Conservation (phyloP, 148 eudicot genomes). For the Arbutus unedo region DNA sequence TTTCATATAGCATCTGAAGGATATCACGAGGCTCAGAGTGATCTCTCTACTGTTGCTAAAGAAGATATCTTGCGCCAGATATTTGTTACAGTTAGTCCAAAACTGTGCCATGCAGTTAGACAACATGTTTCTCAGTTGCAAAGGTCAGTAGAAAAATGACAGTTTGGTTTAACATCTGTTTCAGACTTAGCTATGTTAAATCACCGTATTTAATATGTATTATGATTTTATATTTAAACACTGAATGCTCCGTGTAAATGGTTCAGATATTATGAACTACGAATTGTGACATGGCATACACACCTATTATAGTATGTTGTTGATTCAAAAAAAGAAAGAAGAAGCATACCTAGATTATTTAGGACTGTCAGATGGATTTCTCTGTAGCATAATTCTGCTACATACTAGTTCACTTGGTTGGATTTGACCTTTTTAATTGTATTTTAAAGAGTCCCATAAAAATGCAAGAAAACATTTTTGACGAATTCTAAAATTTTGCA, state of each 20-base stretch:
- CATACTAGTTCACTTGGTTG: neutral
- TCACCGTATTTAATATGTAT: neutral
- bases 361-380: neutral
- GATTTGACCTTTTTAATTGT: neutral
- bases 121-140: constrained; percentile 56
- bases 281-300: neutral
- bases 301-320: neutral
- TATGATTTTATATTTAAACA: neutral
- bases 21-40: constrained; percentile 14
- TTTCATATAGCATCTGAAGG: constrained; percentile 43
- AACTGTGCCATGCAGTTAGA: constrained; percentile 65
- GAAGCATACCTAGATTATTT: neutral
- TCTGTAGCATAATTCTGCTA: neutral
- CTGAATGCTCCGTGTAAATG: neutral
- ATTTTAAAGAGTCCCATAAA: neutral
- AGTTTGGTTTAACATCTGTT: neutral
- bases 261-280: neutral
- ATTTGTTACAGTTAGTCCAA: constrained; percentile 83
- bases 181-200: neutral
- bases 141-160: constrained; percentile 35
- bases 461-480: neutral
- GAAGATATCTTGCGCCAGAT: constrained; percentile 49
- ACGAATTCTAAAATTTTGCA: neutral
- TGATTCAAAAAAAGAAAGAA: neutral
- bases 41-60: neutral